Base-by-base conservation (phyloP, 129 eudicot genomes). In the Mikania micrantha region DNA sequence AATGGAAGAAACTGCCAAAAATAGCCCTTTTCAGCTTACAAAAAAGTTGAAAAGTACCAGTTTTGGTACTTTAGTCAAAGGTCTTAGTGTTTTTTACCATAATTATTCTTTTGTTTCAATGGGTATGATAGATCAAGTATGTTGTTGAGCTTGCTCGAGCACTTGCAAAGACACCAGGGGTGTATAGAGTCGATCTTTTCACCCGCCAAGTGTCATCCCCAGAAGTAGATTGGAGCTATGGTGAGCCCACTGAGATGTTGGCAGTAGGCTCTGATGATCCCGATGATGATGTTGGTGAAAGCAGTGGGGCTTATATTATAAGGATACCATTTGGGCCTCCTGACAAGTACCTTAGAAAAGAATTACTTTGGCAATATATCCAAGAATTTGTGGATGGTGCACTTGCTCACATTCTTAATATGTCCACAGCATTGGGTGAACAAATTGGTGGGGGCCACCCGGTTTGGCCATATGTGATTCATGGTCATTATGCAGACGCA, bases 301-400 rank as follows among this genome's bases (percentile, higher is more conserved):
- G 97, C 79, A 87, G 97, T 60, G 97, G 97, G 32, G 97, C 97
- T 29, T 91, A 91, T 50, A 87, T 91, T 32, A 77, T 91, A 72
- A 28, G 95, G 36, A 87, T 91, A 65, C 97, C 97, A 7, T 91
- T 87, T 61, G 95, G 97, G 44, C 95, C 97, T 9, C 86, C 90
- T 47, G 88, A 85, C 84, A 83, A 80, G 66, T 91, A 91, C 61
- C 90, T 91, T 29, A 56, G 66, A 8, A 91, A 91, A 60, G 97
- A 91, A 73, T 29, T 91, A 53, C 68, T 91, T 25, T 91, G 97
- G 95, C 95, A 95, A 13, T 75, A 91, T 68, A 74, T 91, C 22
- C 97, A 83, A 73, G 95, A 91, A 73, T 91, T 91, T 64, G 97
- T 91, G 8, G 97, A 91, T 64, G 97, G 97, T 11, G 97, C 97